Base-by-base conservation (phyloP, 345 rosid genomes). In the Orychophragmus violaceus region DNA sequence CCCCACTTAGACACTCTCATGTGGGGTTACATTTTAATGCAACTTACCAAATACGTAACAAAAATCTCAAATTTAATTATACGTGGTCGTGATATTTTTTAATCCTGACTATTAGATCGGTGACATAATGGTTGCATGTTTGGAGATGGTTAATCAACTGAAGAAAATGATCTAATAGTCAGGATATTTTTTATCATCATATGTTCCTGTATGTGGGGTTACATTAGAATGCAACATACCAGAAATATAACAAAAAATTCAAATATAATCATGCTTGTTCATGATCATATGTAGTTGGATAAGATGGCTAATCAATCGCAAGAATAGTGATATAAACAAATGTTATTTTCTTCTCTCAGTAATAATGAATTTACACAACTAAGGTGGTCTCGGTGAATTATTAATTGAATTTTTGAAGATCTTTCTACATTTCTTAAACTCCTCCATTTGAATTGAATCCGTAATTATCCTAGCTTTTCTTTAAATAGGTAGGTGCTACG, bases 11-110 rank as follows among this genome's bases (percentile, higher is more conserved):
- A 50, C 59, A 49, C 52, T 49, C 17, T 69, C 36, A 61, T 52
- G 68, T 69, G 73, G 74, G 74, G 53, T 60, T 50, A 60, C 67
- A 60, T 51, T 50, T 50, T 17, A 50, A 69, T 37, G 61, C 44
- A 69, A 59, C 67, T 37, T 50, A 59, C 67, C 60, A 60, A 21
- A 50, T 49, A 28, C 39, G 62, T 69, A 28, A 27, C 42, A 52
- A 52, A 23, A 54, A 19, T 32, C 19, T 41, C n/a, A 46, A 27
- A 36, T 5, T 8, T 18, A 3, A n/a, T 35, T 35, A 49, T 49
- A 17, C 27, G 48, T 27, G 5, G 25, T 59, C 42, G 50, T 39
- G 51, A 49, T 5, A 4, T n/a, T n/a, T n/a, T n/a, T n/a, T n/a
- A n/a, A n/a, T n/a, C n/a, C n/a, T n/a, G n/a, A n/a, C n/a, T n/a